Conservation (phyloP, 129 eudicot species). For the Flaveria linearis region DNA sequence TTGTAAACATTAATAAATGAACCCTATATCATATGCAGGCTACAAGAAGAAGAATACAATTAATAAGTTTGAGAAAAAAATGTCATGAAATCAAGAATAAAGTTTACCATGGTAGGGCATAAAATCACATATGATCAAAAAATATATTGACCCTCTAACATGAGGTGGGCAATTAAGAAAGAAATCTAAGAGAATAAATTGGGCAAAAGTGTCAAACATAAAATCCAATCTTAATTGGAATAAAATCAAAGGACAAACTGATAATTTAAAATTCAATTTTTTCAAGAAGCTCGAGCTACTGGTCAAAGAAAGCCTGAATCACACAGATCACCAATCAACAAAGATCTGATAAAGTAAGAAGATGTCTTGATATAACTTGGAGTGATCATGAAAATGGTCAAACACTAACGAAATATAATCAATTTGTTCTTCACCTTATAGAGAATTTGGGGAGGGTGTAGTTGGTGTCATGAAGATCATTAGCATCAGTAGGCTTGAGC, state of each 20-base stretch:
- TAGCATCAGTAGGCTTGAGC: slow-evolving; percentile 27
- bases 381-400: slow-evolving; percentile 15
- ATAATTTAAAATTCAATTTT: slow-evolving; percentile 18
- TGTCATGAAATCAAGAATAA: not conserved
- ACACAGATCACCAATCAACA: slow-evolving; percentile 28
- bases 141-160: slow-evolving; percentile 7
- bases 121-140: slow-evolving; percentile 35
- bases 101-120: slow-evolving; percentile 30
- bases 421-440: slow-evolving; percentile 54
- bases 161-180: slow-evolving; percentile 18
- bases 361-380: slow-evolving; percentile 20
- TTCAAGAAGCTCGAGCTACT: slow-evolving; percentile 34
- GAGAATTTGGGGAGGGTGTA: slow-evolving; percentile 54
- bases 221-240: slow-evolving; percentile 17
- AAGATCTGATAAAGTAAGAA: slow-evolving; percentile 47
- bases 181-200: slow-evolving; percentile 18
- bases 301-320: slow-evolving; percentile 31
- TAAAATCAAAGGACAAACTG: slow-evolving; percentile 19
- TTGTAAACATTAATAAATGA: not conserved
- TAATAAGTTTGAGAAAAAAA: not conserved
- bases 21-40: slow-evolving; percentile 34
- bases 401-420: slow-evolving; percentile 1
- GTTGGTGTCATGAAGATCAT: slow-evolving; percentile 37
- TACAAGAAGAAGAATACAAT: slow-evolving; percentile 15
- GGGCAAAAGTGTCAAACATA: slow-evolving; percentile 25